These are phyloP conservation scores for Puccinia polysora DNA, from an alignment of 1,284 basidiomycete species.

Conservation along the genomic window DNA sequence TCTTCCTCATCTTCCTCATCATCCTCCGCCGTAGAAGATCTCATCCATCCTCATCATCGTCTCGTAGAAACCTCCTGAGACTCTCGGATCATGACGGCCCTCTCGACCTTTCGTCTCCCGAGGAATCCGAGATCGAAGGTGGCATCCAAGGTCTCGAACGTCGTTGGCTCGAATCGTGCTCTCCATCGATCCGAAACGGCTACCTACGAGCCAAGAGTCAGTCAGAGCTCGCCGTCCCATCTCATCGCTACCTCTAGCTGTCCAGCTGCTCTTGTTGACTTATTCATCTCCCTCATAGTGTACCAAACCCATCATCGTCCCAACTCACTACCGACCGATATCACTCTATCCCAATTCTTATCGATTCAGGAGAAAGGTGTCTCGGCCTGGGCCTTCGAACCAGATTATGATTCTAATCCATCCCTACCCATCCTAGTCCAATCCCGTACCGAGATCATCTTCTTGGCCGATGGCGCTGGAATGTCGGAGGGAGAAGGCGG, in stretches of 20 bases:
- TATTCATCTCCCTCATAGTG: conserved; percentile 58
- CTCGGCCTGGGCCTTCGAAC: conserved; percentile 94
- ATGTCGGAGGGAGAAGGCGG: conserved; percentile 57
- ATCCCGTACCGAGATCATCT: conserved; percentile 87
- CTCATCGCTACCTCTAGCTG: conserved; percentile 77
- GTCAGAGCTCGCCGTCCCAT: conserved; percentile 45
- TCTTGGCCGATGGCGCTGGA: conserved; percentile 86
- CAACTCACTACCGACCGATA: conserved; percentile 86
- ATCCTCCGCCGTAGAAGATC: conserved; percentile 68
- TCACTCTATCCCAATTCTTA: conserved; percentile 91
- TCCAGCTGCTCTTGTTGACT: conserved; percentile 63
- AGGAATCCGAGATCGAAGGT: conserved; percentile 70
- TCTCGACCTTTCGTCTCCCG: conserved; percentile 83
- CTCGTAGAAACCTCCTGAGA: conserved; percentile 52
- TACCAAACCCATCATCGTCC: conserved; percentile 86
- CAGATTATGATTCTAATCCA: conserved; percentile 80
- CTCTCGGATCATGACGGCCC: conserved; percentile 85
- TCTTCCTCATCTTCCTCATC: conserved; percentile 81
- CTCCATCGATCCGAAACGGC: conserved; percentile 64
- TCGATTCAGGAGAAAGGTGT: conserved; percentile 97
- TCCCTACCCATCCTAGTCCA: conserved; percentile 78
- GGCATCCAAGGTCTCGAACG: conserved; percentile 84
- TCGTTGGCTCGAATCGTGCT: conserved; percentile 82
- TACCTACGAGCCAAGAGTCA: conserved; percentile 83
- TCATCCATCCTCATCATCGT: conserved; percentile 47